These are phyloP conservation scores for Capronia americana DNA, from an alignment of 2,329 filamentous ascomycete species.

Conservation along the genomic window DNA sequence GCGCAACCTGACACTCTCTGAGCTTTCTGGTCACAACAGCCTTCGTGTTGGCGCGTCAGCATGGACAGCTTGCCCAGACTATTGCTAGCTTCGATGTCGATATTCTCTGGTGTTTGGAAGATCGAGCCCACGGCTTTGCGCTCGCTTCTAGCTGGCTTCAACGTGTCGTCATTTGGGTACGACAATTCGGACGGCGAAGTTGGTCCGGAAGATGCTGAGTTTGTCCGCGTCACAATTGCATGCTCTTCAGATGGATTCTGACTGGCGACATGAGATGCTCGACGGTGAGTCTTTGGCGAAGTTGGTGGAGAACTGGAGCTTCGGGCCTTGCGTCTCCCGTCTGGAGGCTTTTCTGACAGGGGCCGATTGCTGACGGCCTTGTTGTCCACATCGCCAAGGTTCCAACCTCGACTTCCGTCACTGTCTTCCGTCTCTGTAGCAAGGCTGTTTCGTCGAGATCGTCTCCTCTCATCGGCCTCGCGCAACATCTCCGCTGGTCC, in stretches of 20 bases:
- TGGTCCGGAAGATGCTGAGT: neutral
- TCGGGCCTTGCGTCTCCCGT: constrained; percentile 25
- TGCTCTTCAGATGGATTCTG: neutral
- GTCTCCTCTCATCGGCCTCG: constrained; percentile 33
- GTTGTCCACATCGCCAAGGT: neutral
- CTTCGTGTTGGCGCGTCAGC: neutral
- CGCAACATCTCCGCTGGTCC: constrained; percentile 52
- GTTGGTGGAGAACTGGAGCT: constrained; percentile 33
- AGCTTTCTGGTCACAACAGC: neutral
- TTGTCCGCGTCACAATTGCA: neutral
- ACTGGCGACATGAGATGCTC: neutral
- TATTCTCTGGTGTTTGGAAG: constrained; percentile 9
- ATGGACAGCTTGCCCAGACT: neutral
- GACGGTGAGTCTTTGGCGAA: neutral
- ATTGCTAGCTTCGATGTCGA: neutral
- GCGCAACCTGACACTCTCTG: neutral
- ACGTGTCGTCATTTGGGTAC: constrained; percentile 21
- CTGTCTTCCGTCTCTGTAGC: neutral
- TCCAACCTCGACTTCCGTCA: neutral
- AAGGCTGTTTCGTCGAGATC: constrained; percentile 27
- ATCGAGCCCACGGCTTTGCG: constrained; percentile 24
- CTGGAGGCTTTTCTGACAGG: neutral
- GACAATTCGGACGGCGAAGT: neutral
- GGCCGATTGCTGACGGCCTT: neutral
- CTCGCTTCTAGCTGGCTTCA: constrained; percentile 27